Base-by-base conservation (phyloP, 768 basidiomycete genomes). In the Serendipita vermifera region DNA sequence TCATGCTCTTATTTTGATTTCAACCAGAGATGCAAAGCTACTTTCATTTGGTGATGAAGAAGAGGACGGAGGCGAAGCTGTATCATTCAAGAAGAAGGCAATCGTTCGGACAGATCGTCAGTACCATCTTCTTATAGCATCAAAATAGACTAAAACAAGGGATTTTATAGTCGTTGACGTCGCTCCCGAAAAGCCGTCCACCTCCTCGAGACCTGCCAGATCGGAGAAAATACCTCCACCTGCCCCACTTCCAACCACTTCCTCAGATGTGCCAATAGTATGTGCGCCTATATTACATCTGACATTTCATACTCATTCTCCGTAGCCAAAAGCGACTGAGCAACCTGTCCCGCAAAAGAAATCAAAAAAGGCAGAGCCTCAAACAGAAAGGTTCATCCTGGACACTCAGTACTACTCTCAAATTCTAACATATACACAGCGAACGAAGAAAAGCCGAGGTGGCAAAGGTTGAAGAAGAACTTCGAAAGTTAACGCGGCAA, bases 41-140 rank as follows among this genome's bases (percentile, higher is more conserved):
- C 68, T 98, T 55, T 94, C 90, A 53, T 99, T 99, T 66, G 89
- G 81, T 14, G 85, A 73, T 6, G 85, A 79, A n/a, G 80, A 69
- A 3, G 72, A 63, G 32, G 83, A 77, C 26, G 82, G 79, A 5
- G 77, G 71, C 11, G 83, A 81, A 40, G 64, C 73, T 0, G 67
- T 73, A 0, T 65, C 66, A 1, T 73, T 80, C 60, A 82, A 82
- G 70, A 91, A 90, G 75, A 92, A 88, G 66, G 75, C 82, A 0
- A 86, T 94, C 26, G 82, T 76, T 22, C 73, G 93, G 26, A 87
- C 87, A 33, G 92, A 96, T 71, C 66, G 91, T 93, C 64, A 56
- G 89, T 74, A 5, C 26, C 51, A 15, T 24, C 29, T 29, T 9
- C 33, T 55, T 31, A 39, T 20, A 43, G 39, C 55, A 26, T 33